A percentile compares a stretch with the other conserved stretches of the same genome.
Conservation (phyloP, 2,329 filamentous ascomycete genomes). For the Leptographium radiaticola region DNA sequence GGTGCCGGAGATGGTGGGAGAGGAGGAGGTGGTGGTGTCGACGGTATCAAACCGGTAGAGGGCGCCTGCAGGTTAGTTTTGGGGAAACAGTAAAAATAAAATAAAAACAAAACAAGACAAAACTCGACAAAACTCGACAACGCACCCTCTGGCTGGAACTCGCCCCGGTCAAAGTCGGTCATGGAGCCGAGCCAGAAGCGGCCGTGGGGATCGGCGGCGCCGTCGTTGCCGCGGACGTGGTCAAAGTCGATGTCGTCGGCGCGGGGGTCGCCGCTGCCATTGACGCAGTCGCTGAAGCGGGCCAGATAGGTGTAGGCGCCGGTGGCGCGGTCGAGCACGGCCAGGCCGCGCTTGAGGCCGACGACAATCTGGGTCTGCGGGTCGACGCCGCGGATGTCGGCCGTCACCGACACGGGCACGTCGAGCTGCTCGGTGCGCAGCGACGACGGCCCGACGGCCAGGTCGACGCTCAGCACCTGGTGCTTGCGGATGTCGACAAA, state of each 20-base stretch:
- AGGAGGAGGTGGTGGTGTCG: constrained; percentile 10
- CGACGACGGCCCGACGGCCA: constrained; percentile 49
- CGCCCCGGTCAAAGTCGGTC: constrained; percentile 54
- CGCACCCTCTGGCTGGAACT: constrained; percentile 48
- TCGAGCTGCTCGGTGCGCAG: constrained; percentile 46
- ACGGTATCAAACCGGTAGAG: constrained; percentile 49
- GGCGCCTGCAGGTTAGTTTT: constrained; percentile 40
- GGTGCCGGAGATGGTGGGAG: constrained; percentile 44
- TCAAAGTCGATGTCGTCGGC: constrained; percentile 23
- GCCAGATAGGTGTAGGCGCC: constrained; percentile 40
- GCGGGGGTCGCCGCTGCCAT: background rate
- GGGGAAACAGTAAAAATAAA: no score
- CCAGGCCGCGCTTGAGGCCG: constrained; percentile 70
- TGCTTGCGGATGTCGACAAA: constrained; percentile 76
- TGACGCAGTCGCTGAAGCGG: constrained; percentile 28
- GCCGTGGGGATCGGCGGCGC: constrained; percentile 65
- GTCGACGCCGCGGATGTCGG: constrained; percentile 59
- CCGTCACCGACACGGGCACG: constrained; percentile 52
- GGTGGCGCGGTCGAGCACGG: constrained; percentile 55
- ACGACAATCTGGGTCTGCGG: constrained; percentile 55
- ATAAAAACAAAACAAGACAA: no score
- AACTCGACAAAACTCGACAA: no score
- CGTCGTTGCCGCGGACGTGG: constrained; percentile 64
- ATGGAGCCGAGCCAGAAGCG: constrained; percentile 79
- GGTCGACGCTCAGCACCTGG: constrained; percentile 57